Percentiles rank a stretch among this genome's conserved stretches.
Evolutionary conservation across 2,329 filamentous ascomycete genomes (phyloP).

Genomic region (Cladorrhinum sp.): DNA sequence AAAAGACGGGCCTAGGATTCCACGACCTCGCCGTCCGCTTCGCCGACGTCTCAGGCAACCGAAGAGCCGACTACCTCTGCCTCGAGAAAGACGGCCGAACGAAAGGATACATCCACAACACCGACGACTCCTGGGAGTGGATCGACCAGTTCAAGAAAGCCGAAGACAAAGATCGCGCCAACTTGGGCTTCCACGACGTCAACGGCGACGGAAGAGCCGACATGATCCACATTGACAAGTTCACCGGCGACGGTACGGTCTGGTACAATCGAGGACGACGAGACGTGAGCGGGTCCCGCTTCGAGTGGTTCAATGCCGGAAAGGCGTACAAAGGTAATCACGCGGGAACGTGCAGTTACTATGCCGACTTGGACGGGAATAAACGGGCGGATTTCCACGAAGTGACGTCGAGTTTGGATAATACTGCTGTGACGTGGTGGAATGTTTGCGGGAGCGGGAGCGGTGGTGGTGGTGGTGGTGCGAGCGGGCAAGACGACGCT

Average conservation of each 20-base stretch:
- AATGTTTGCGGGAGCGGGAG: slow-evolving; percentile 13
- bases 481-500: not conserved
- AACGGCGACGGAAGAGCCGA: slow-evolving; percentile 38
- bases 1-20: not conserved
- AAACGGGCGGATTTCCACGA: not conserved
- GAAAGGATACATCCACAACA: slow-evolving; percentile 16
- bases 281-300: not conserved
- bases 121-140: slow-evolving; percentile 17
- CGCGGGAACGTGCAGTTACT: not conserved
- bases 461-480: not conserved
- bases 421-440: slow-evolving; percentile 22
- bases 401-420: slow-evolving; percentile 9
- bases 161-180: slow-evolving; percentile 34
- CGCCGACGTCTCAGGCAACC: slow-evolving; percentile 17
- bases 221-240: slow-evolving; percentile 36
- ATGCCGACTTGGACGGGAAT: not conserved
- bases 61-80: slow-evolving; percentile 18
- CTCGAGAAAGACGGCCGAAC: slow-evolving; percentile 15
- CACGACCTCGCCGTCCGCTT: slow-evolving; percentile 7
- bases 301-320: not conserved
- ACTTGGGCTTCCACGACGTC: slow-evolving; percentile 38
- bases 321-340: not conserved
- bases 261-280: not conserved
- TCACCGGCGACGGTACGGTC: slow-evolving; percentile 11
- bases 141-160: slow-evolving; percentile 30